Evolutionary conservation across 495 filamentous ascomycete genomes (phyloP), one percentile per base, ranked within the genome.

Genomic region (Hypoxylon rickii): DNA sequence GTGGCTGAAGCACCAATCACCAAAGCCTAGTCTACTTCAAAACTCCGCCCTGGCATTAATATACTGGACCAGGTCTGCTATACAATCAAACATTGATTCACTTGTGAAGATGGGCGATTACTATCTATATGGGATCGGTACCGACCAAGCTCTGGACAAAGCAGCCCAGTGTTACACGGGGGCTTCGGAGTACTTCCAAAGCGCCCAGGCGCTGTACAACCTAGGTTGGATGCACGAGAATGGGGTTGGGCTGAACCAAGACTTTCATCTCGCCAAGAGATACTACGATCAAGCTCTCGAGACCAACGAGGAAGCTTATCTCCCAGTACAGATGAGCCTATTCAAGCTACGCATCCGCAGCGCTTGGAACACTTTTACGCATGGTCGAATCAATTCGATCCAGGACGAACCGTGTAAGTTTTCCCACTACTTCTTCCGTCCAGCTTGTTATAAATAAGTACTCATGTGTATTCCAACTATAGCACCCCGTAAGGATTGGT

Each of bases 181-280:
- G 7, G 94, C 94, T 3, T 92, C 92, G 1, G 94, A 98, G 63
- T 89, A 85, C 42, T 83, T 90, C 63, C 89, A 90, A 64, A 94
- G 89, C 65, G 92, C 93, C 19, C 94, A 97, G 74, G 95, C 95
- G 10, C 85, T 96, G 48, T 99, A 90, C 83, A 97, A 99, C 60
- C 77, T 99, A 10, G 94, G 94, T 11, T 99, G 94, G 94, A 97
- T 99, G 90, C 91, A 99, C 70, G 94, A 99, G 72, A 97, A 97
- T 65, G 94, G 94, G 2, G 78, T 97, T 38, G 91, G 93, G 8
- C 85, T 97, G 2, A 85, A 88, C 29, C 94, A 99, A 66, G 94
- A 99, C 68, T 99, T 94, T 69, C 94, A 97, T 66, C 86, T 99
- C 31, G 94, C 95, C 2, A 99, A 99, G 73, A 77, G 94, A 18